These are phyloP conservation scores for Ganoderma meredithae DNA, from an alignment of 1,284 basidiomycete genomes.

Conservation along the genomic window DNA sequence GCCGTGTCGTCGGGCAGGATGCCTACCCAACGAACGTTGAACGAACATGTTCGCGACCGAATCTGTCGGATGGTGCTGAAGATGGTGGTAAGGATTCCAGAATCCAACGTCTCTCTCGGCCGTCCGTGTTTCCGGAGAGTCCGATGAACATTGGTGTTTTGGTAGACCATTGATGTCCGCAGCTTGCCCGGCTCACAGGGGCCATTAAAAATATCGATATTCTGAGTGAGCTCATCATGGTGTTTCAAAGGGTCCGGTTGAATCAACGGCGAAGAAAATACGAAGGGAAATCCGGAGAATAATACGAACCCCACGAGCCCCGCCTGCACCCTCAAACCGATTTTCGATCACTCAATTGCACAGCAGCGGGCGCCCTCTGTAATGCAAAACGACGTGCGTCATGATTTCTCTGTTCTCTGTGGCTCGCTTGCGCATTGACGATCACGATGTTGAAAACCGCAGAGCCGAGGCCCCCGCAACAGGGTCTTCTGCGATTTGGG, in stretches of 20 bases:
- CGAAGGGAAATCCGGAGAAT: neutral
- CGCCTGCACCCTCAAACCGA: neutral
- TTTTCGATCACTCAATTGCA: neutral
- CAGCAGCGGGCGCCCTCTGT: neutral
- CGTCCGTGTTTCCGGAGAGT: neutral
- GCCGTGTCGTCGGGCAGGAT: neutral
- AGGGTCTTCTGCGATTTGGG: constrained; percentile 9
- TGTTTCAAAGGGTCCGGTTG: neutral
- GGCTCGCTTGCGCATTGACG: neutral
- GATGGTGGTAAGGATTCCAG: neutral
- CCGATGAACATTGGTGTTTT: neutral
- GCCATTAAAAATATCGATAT: neutral
- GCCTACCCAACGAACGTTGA: neutral
- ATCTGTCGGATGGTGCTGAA: neutral
- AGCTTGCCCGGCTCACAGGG: neutral
- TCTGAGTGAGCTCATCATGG: neutral
- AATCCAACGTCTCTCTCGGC: neutral
- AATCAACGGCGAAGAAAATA: neutral
- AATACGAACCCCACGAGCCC: neutral
- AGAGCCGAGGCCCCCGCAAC: neutral
- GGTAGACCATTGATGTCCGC: neutral
- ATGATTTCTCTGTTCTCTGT: constrained; percentile 6
- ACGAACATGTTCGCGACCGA: neutral
- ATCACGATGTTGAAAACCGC: neutral
- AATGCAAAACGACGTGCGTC: neutral